Conservation (phyloP, 1,139 yeast species). For the Ashbya aceris region DNA sequence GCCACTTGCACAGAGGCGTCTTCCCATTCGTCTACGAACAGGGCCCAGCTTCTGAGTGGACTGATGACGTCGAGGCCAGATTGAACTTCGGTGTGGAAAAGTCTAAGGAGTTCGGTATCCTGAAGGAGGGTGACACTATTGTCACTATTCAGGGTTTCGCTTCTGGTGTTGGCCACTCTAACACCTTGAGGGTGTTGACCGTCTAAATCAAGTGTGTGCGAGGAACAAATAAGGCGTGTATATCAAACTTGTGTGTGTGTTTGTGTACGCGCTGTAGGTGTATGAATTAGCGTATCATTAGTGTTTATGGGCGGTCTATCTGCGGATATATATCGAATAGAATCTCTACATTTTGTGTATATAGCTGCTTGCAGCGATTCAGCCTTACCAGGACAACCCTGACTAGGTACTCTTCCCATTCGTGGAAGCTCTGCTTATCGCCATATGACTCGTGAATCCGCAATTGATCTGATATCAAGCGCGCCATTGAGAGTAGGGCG, state of each 20-base stretch:
- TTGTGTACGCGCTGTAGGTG: background rate
- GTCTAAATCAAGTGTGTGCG: slow-evolving; percentile 28
- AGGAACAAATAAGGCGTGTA: background rate
- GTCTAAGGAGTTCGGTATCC: slow-evolving; percentile 80
- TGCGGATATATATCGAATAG: background rate
- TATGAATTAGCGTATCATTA: too few relatives aligned
- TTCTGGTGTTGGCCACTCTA: slow-evolving; percentile 97
- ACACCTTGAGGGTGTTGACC: slow-evolving; percentile 73
- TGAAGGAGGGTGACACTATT: slow-evolving; percentile 79
- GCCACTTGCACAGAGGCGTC: slow-evolving; percentile 96
- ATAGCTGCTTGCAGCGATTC: slow-evolving; percentile 8
- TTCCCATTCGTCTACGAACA: slow-evolving; percentile 84
- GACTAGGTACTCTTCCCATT: slow-evolving; percentile 26
- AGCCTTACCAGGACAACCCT: slow-evolving; percentile 19
- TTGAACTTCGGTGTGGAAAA: slow-evolving; percentile 88
- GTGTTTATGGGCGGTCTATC: too few relatives aligned
- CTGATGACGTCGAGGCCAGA: slow-evolving; percentile 91
- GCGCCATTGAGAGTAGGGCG: slow-evolving; percentile 17
- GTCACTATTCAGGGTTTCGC: slow-evolving; percentile 99
- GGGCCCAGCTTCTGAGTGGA: slow-evolving; percentile 76
- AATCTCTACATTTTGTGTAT: background rate
- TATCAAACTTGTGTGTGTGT: background rate
- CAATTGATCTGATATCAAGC: slow-evolving; percentile 17
- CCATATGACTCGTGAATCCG: slow-evolving; percentile 11
- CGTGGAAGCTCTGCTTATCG: slow-evolving; percentile 16